Base-by-base conservation (phyloP, 2,329 filamentous ascomycete genomes). In the Cercospora nicotianae region DNA sequence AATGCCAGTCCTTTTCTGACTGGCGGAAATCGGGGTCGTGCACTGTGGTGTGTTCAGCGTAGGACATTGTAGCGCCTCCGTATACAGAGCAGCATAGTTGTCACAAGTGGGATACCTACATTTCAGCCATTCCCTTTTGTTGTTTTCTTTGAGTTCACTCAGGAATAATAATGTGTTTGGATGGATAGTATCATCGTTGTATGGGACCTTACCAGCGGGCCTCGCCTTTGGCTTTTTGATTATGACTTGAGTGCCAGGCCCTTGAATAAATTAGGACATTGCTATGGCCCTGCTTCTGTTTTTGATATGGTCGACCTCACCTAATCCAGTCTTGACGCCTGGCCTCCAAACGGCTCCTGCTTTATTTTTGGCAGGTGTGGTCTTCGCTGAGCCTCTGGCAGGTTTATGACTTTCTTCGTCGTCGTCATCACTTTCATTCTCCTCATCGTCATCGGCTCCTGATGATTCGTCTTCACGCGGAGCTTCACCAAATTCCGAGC, bases 11-110 rank as follows among this genome's bases (percentile, higher is more conserved):
- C 67, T 90, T 90, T 67, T 93, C 86, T 0, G 93, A 87, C 64
- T 89, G 85, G 67, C 93, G 87, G 77, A 91, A 96, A 74, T 96
- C 91, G 55, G 85, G 85, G 78, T 96, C 92, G 77, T 95, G 87
- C 75, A 88, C 92, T 95, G 59, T 58, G 26, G 12, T 28, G n/a
- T 30, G 6, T 18, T 63, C 28, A 63, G 60, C 39, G 13, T 30
- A 13, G 10, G 28, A n/a, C 60, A 13, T 5, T 36, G 16, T 16
- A 3, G 36, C 36, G 36, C 5, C 13, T 13, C 36, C 36, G 16
- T n/a, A 39, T 39, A 39, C n/a, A 48, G 18, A 33, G 57, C n/a
- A 36, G 62, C 62, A 64, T n/a, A 33, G 51, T 12, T 30, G 6
- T 36, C 20, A 4, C 18, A 3, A 57, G 31, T 7, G 7, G 2